Evolutionary conservation across 495 filamentous ascomycete genomes (phyloP).

Genomic region (Thermothielavioides terrestris): DNA sequence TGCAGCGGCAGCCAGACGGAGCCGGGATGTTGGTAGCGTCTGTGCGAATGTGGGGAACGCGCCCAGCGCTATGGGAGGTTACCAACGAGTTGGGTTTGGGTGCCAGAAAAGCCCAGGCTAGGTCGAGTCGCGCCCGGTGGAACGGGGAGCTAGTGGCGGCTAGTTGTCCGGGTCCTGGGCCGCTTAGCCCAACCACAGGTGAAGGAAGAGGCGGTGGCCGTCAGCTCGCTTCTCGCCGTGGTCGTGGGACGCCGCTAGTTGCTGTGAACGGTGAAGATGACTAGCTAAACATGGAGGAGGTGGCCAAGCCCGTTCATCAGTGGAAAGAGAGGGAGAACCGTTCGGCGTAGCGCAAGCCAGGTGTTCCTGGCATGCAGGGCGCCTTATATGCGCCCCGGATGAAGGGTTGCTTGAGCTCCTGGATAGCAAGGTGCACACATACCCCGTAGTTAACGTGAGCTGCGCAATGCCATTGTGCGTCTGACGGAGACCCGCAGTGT

Average conservation of each 20-base stretch:
- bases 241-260: no score
- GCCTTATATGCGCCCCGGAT: constrained; percentile 6
- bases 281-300: no score
- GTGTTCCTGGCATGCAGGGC: constrained; percentile 1
- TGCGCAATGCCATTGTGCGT: background rate
- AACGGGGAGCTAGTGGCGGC: background rate
- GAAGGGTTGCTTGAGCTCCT: no score
- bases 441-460: no score
- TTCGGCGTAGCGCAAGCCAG: background rate
- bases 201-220: no score
- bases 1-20: background rate
- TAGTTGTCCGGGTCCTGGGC: background rate
- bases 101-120: constrained; percentile 15
- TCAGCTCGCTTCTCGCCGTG: no score
- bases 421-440: no score
- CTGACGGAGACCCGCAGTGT: background rate
- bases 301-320: no score
- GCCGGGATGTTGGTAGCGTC: constrained; percentile 8
- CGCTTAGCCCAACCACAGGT: no score
- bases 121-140: constrained; percentile 6
- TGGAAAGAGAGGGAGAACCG: no score
- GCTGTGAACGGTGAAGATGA: no score
- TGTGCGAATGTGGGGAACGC: constrained; percentile 21
- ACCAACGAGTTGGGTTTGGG: constrained; percentile 25
- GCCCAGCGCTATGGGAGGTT: constrained; percentile 14